Base-by-base conservation (phyloP, 345 rosid genomes). In the Toxicodendron radicans region DNA sequence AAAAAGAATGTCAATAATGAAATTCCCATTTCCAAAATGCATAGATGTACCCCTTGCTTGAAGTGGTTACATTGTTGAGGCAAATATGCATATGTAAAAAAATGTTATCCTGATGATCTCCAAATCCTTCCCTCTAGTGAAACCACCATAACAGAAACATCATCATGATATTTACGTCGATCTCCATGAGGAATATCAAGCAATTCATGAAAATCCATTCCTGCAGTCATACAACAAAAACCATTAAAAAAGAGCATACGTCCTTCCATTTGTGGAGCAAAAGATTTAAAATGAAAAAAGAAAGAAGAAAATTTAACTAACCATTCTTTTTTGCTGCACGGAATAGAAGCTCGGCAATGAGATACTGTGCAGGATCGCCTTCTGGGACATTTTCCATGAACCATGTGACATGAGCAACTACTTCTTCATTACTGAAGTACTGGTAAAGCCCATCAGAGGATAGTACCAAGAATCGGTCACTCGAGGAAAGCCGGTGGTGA, bases 321-420 rank as follows among this genome's bases (percentile, higher is more conserved):
- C 98, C 98, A 71, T 92, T 94, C 89, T 92, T 94, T 84, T 89
- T 90, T 69, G 98, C 98, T 54, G 97, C 98, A 41, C 98, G 97
- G 79, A 91, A 87, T 30, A 94, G 88, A 73, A 94, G 93, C 87
- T 92, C 97, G 2, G 97, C 91, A 74, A 94, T 83, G 72, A 94
- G 97, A 80, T 92, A 89, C 75, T 94, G 97, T 35, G 98, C 97
- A 77, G 98, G 98, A 83, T 94, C 98, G 0, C 98, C 98, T 81
- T 87, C 97, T 54, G 98, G 98, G 58, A 88, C 97, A 79, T 92
- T 94, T 80, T 94, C 98, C 71, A 94, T 90, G 86, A 94, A 94
- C 98, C 98, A 94, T 12, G 90, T 92, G 73, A 94, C 98, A 83
- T 86, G 98, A 43, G 97, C 93, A 78, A 92, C 97, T 54, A 94